Evolutionary conservation across 106 monocot genomes (phyloP).

Genomic region (Acorus gramineus): DNA sequence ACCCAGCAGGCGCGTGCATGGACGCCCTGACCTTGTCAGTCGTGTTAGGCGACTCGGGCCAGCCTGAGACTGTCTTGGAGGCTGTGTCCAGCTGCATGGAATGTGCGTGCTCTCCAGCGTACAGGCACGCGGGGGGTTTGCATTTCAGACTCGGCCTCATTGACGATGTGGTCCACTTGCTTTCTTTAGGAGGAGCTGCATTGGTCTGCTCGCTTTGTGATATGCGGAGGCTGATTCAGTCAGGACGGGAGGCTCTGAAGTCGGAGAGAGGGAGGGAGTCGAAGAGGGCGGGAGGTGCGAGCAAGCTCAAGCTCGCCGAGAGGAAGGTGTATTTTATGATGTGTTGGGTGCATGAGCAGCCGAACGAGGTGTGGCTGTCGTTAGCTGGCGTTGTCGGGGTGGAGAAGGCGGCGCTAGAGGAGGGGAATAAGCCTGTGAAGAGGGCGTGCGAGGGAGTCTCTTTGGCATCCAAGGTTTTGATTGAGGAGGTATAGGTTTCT

Average conservation of each 20-base stretch:
- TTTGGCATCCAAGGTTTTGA: slow-evolving; percentile 22
- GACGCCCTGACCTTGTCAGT: slow-evolving; percentile 48
- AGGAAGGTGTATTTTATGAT: slow-evolving; percentile 81
- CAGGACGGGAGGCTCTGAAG: slow-evolving; percentile 34
- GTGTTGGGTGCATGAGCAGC: slow-evolving; percentile 94
- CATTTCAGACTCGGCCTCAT: slow-evolving; percentile 51
- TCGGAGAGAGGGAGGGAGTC: slow-evolving; percentile 32
- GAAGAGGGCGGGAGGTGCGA: slow-evolving; percentile 16
- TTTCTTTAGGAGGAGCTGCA: slow-evolving; percentile 41
- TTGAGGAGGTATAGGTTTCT: slow-evolving; percentile 35
- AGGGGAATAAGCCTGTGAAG: not conserved
- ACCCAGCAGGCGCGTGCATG: slow-evolving; percentile 61
- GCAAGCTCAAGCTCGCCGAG: slow-evolving; percentile 41
- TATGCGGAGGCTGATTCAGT: slow-evolving; percentile 49
- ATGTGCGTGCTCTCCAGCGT: slow-evolving; percentile 50
- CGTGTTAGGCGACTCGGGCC: slow-evolving; percentile 39
- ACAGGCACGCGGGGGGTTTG: slow-evolving; percentile 59
- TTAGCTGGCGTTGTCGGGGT: slow-evolving; percentile 36
- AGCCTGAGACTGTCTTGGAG: slow-evolving; percentile 54
- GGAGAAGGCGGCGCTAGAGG: slow-evolving; percentile 30
- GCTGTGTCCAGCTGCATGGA: slow-evolving; percentile 65
- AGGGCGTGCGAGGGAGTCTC: slow-evolving; percentile 3
- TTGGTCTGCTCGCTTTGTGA: slow-evolving; percentile 76
- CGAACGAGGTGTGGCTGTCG: slow-evolving; percentile 43
- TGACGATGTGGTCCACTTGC: slow-evolving; percentile 51